Evolutionary conservation across 306 rosid genomes (phyloP).

Genomic region (Datisca glomerata): DNA sequence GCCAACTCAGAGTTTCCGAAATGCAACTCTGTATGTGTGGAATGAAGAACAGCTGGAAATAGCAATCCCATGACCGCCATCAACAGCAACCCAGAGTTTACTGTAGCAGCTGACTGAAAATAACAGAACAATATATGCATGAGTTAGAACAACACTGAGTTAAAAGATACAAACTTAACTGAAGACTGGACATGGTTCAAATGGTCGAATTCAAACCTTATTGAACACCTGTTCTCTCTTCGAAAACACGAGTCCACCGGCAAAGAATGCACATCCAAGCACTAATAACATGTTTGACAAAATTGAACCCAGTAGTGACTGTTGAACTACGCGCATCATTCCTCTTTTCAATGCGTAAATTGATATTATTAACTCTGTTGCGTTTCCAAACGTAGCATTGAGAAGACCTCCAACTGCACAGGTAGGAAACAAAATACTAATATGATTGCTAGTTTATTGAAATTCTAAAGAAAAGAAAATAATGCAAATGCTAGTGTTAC

Average conservation of each 20-base stretch:
- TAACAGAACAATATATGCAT: slow-evolving; percentile 1
- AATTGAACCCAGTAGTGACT: slow-evolving; percentile 72
- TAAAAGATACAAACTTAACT: neutral
- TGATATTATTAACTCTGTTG: slow-evolving; percentile 78
- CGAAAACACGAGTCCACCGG: slow-evolving; percentile 58
- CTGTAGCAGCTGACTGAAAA: slow-evolving; percentile 23
- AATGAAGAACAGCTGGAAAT: slow-evolving; percentile 53
- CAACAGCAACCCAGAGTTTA: slow-evolving; percentile 37
- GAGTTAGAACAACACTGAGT: slow-evolving; percentile 1
- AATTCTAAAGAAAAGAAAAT: too few species aligned
- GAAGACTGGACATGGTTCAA: neutral
- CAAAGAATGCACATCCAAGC: slow-evolving; percentile 77
- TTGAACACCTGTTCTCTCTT: slow-evolving; percentile 61
- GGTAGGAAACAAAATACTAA: neutral
- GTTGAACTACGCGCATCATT: slow-evolving; percentile 65
- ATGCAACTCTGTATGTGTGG: slow-evolving; percentile 32
- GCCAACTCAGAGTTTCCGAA: slow-evolving; percentile 42
- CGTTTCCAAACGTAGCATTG: slow-evolving; percentile 87
- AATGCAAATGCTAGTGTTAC: neutral
- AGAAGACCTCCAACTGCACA: slow-evolving; percentile 83
- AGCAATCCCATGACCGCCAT: slow-evolving; percentile 54
- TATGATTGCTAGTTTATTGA: too few species aligned
- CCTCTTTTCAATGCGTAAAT: slow-evolving; percentile 57
- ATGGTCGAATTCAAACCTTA: slow-evolving; percentile 52
- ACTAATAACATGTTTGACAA: slow-evolving; percentile 77